Evolutionary conservation across 441 rosid species (phyloP).

Genomic region (Erodium trifolium): DNA sequence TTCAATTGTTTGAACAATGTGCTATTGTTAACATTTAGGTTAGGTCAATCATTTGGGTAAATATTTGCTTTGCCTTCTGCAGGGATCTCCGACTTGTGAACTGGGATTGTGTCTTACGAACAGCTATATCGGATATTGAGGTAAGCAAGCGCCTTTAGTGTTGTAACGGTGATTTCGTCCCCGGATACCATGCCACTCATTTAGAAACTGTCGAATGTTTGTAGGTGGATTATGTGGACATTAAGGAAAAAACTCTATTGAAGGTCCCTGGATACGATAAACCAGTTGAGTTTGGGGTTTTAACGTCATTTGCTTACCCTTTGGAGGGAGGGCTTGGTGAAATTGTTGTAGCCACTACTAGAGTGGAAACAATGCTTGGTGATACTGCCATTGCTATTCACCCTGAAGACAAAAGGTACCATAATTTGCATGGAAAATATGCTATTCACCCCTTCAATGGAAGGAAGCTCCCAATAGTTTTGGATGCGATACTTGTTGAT

Average conservation of each 20-base stretch:
- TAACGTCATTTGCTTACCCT: slow-evolving; percentile 88
- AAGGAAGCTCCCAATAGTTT: slow-evolving; percentile 70
- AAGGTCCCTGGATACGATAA: slow-evolving; percentile 77
- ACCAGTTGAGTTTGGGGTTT: slow-evolving; percentile 80
- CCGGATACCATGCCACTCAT: slow-evolving; percentile 15
- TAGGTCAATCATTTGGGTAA: background rate
- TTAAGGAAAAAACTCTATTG: slow-evolving; percentile 52
- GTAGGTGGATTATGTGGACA: slow-evolving; percentile 74
- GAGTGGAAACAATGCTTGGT: slow-evolving; percentile 97
- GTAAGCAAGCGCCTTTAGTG: slow-evolving; percentile 32
- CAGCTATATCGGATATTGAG: slow-evolving; percentile 90
- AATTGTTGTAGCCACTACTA: slow-evolving; percentile 92
- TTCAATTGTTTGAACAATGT: slow-evolving; percentile 2
- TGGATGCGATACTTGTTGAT: slow-evolving; percentile 81
- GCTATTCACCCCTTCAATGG: slow-evolving; percentile 90
- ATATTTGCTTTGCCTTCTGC: slow-evolving; percentile 26
- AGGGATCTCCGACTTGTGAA: slow-evolving; percentile 81
- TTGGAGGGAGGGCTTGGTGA: slow-evolving; percentile 74
- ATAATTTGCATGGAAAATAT: slow-evolving; percentile 74
- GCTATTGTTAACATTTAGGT: background rate
- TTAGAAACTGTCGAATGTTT: slow-evolving; percentile 21
- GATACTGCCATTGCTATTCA: slow-evolving; percentile 94
- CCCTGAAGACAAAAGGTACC: slow-evolving; percentile 75
- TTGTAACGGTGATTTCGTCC: slow-evolving; percentile 8
- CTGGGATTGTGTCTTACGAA: slow-evolving; percentile 80